Conservation (phyloP, 495 filamentous ascomycete species). For the Aspergillus sparsus region DNA sequence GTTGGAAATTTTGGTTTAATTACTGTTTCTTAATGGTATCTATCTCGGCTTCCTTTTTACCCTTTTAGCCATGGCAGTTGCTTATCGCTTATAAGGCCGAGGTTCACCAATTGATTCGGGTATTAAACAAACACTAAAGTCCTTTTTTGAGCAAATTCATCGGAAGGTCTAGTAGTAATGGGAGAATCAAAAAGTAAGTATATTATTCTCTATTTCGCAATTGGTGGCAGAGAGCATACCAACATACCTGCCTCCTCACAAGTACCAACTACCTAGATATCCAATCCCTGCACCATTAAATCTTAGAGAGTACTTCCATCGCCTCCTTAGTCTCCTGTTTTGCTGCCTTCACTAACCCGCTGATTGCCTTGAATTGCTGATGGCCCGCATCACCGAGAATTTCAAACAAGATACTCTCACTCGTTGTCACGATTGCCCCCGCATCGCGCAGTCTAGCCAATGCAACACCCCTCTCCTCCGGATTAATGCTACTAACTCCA, state of each 20-base stretch:
- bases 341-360: conserved; percentile 76
- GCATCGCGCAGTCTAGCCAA: conserved; percentile 71
- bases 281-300: conserved; percentile 40
- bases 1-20: no score
- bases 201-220: no score
- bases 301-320: conserved; percentile 67
- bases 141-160: no score
- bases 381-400: conserved; percentile 84
- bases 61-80: no score
- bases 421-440: conserved; percentile 80
- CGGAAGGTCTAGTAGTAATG: no score
- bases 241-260: not conserved
- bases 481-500: conserved; percentile 82
- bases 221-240: not conserved
- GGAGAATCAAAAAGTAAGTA: no score
- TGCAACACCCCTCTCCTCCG: conserved; percentile 77
- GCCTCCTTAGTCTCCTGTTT: conserved; percentile 63
- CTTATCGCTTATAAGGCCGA: no score
- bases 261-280: not conserved
- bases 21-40: no score
- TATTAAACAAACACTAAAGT: no score
- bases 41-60: no score
- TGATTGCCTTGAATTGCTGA: conserved; percentile 67
- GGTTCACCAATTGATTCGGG: no score
- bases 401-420: conserved; percentile 92